Base-by-base conservation (phyloP, 2,329 filamentous ascomycete species). In the Pseudocercospora fijiensis region DNA sequence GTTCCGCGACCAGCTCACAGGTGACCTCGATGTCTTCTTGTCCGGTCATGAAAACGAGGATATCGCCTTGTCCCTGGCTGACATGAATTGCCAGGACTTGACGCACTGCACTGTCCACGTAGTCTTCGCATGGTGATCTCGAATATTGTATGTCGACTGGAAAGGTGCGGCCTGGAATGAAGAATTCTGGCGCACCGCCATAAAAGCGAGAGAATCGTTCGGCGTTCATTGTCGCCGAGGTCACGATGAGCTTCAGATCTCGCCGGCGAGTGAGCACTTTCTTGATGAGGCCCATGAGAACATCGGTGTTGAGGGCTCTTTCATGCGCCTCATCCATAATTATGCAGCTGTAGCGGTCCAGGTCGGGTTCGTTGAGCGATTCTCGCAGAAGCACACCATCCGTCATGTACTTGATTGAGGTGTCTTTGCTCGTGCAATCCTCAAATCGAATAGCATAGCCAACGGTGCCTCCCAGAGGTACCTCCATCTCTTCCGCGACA, bases 311-410 rank as follows among this genome's bases (percentile, higher is more conserved):
- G 57, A 99, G 80, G 0, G 95, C 94, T 76, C 95, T 86, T 78
- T 99, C 95, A 83, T 99, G 95, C 4, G 95, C 96, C 80, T 99
- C 95, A 75, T 99, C 95, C 95, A 99, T 99, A 78, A 99, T 99
- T 72, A 99, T 92, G 76, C 93, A 97, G 13, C 94, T 96, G 76
- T 99, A 99, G 68, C 91, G 91, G 77, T 98, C 95, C 52, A 99
- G 83, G 76, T 99, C 94, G 6, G 90, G 87, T 76, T 98, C 94
- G 64, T 92, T 93, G 10, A 99, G 83, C 5, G 92, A 97, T 74
- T 99, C 96, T 79, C 95, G 86, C 30, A 99, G 84, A 51, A 99
- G 81, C 22, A 99, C 91, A 81, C 95, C 95, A 73, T 99, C 96
- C 0, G 95, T 99, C 93, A 99, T 97, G 77, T 99, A 99, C 78